Conservation (phyloP, 2,329 filamentous ascomycete genomes). For the Colletotrichum phormii region DNA sequence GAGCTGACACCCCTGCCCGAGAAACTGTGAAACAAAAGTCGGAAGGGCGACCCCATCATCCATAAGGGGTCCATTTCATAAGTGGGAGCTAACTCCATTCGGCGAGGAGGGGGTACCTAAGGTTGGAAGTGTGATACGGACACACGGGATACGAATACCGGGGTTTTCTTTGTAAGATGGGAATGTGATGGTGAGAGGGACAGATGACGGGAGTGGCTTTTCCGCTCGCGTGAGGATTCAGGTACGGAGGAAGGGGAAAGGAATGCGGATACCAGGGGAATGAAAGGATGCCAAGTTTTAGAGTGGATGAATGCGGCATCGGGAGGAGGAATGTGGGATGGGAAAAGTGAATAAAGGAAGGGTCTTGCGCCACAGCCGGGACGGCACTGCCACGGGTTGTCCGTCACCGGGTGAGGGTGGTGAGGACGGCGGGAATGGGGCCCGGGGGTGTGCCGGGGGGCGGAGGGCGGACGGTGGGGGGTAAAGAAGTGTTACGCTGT, state of each 20-base stretch:
- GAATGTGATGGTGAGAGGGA: neutral
- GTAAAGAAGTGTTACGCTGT: no score
- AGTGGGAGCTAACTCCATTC: neutral
- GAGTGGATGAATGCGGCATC: neutral
- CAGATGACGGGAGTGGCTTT: no score
- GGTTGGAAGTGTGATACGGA: no score
- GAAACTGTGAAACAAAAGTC: constrained; percentile 10
- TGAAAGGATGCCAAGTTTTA: neutral
- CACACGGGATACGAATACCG: no score
- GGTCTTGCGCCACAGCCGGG: neutral
- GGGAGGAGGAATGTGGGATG: neutral
- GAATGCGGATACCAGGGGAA: neutral
- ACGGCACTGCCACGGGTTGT: neutral
- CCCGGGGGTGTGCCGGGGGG: neutral
- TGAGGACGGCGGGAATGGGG: neutral
- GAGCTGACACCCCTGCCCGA: neutral
- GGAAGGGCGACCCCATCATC: neutral
- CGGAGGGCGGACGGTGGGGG: neutral
- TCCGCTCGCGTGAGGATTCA: neutral
- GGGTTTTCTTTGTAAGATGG: neutral
- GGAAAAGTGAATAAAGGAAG: no score
- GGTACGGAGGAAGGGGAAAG: neutral
- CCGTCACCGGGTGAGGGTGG: neutral
- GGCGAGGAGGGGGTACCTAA: neutral
- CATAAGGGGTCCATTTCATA: neutral